These are phyloP conservation scores for Candida hispaniensis DNA, from an alignment of 805 yeast species.

Conservation along the genomic window DNA sequence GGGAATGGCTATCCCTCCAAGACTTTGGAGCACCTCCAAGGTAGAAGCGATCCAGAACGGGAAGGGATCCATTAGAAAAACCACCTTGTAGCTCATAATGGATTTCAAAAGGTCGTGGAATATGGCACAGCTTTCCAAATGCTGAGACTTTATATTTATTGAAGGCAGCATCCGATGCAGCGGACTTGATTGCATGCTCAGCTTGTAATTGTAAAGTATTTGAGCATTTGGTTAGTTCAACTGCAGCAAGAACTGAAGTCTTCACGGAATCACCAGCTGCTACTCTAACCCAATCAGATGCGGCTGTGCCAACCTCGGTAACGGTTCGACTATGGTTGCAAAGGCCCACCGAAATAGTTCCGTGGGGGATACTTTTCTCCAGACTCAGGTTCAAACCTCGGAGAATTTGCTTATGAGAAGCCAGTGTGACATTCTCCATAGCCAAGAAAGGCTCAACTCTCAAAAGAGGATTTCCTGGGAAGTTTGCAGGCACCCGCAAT, in stretches of 20 bases:
- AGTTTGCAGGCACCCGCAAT: constrained; percentile 5
- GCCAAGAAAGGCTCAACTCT: constrained; percentile 10
- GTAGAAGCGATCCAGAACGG: constrained; percentile 15
- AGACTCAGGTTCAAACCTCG: constrained; percentile 11
- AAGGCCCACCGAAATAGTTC: constrained; percentile 12
- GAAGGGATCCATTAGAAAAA: constrained; percentile 10
- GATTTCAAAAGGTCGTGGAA: constrained; percentile 7
- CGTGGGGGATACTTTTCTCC: constrained; percentile 2
- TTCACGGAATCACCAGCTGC: constrained; percentile 13
- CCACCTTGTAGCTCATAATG: constrained; percentile 12
- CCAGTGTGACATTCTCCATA: constrained; percentile 10
- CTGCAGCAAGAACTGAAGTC: constrained; percentile 12
- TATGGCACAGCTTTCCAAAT: constrained; percentile 3
- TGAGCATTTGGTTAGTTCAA: too few relatives aligned
- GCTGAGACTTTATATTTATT: constrained; percentile 8
- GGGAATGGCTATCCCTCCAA: constrained; percentile 10
- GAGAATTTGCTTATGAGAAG: constrained; percentile 15
- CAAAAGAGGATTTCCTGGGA: constrained; percentile 14
- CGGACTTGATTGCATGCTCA: constrained; percentile 12
- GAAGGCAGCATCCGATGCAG: constrained; percentile 10
- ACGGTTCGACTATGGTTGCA: constrained; percentile 11
- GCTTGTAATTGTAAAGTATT: constrained; percentile 5
- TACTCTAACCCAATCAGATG: constrained; percentile 8
- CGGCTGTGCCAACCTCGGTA: constrained; percentile 14
- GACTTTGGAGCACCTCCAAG: constrained; percentile 12